Evolutionary conservation across 305 asterid species (phyloP).

Genomic region (Ajuga reptans): DNA sequence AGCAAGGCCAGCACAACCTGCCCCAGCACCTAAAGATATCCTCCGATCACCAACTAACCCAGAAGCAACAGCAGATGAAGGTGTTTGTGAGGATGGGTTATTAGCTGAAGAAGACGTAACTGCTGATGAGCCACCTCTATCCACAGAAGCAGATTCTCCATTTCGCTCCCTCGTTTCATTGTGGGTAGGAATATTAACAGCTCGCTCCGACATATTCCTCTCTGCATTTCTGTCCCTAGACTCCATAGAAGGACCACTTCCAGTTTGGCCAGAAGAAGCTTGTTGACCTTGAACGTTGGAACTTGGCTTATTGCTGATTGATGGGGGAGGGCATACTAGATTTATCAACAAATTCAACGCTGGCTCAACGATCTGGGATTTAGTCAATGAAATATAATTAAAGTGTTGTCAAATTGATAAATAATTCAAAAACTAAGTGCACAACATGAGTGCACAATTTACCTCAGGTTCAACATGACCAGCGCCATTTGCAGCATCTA

Average conservation of each 20-base stretch:
- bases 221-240: constrained; percentile 54
- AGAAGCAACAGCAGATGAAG: constrained; percentile 61
- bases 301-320: constrained; percentile 87
- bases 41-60: constrained; percentile 98
- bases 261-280: constrained; percentile 42
- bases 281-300: constrained; percentile 61
- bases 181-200: constrained; percentile 36
- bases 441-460: constrained; percentile 4
- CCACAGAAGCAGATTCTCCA: constrained; percentile 62
- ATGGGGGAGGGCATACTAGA: constrained; percentile 98
- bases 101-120: constrained; percentile 34
- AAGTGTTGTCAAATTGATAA: not conserved
- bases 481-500: constrained; percentile 93
- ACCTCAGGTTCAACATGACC: constrained; percentile 98
- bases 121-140: constrained; percentile 46
- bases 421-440: constrained; percentile 12
- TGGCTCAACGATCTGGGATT: constrained; percentile 81
- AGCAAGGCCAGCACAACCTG: constrained; percentile 97
- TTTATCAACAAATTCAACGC: constrained; percentile 80
- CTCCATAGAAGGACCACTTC: constrained; percentile 49
- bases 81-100: constrained; percentile 41
- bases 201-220: constrained; percentile 42
- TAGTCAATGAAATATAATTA: not conserved
- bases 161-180: constrained; percentile 60
- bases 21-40: constrained; percentile 81